Base-by-base conservation (phyloP, 352 stramenopile genomes). In the Globisporangium spiculum region DNA sequence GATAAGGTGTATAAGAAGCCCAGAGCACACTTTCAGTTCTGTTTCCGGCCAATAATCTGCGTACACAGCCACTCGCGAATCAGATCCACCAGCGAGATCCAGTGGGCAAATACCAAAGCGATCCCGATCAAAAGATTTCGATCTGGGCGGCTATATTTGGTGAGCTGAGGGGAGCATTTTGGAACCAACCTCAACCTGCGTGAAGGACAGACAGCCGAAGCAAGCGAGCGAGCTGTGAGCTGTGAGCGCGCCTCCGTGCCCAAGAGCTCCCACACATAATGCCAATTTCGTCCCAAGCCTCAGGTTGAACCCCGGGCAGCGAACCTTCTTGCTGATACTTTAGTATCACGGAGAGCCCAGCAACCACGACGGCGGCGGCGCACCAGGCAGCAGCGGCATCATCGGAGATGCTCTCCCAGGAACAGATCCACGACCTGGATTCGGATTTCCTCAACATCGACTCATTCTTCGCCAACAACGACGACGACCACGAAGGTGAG, bases 361-460 rank as follows among this genome's bases (percentile, higher is more conserved):
- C 56, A 32, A 27, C 20, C 62, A 64, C 24, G 61, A 65, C 60
- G 61, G 62, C 9, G 36, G 14, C 27, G 27, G 32, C 20, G 55
- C 30, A 61, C 30, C 55, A 61, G 30, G 55, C 30, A 50, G 62
- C 50, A 56, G 38, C 54, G 50, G 10, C 38, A 60, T 10, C 38
- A 60, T 10, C 38, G 24, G 58, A 65, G 56, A 78, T 78, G 69
- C 69, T 74, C 60, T 56, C 73, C 12, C 67, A 74, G 14, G 53
- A 67, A 30, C 62, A 66, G 53, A 60, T 68, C 22, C 63, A 73
- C 8, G 73, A 77, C 53, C 65, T 79, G 44, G 73, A 77, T 26
- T 62, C 70, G 50, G 67, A 77, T 10, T 75, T 77, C 27, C 62
- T 79, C 44, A 79, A 73, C 70, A 76, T 79, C 27, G 73, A 76